Percentiles rank a stretch among this genome's conserved stretches.
Evolutionary conservation across 1,284 basidiomycete species (phyloP).

Genomic region (Quambalaria eucalypti): DNA sequence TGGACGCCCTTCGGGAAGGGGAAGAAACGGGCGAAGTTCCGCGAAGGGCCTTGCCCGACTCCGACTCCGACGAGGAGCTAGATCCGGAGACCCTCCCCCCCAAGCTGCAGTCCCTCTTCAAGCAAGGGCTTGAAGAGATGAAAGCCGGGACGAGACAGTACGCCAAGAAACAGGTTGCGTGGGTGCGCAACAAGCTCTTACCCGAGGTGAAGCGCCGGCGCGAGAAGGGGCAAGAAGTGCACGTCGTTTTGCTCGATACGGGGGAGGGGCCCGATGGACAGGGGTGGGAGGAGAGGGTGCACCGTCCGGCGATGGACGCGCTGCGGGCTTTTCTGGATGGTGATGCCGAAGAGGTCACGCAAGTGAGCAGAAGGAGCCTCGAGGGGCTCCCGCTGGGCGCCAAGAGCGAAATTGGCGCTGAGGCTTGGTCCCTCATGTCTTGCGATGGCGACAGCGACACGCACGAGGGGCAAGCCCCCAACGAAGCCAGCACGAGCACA

Average conservation of each 20-base stretch:
- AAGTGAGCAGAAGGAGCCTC: not conserved
- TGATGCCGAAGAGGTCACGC: not conserved
- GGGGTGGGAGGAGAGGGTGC: not conserved
- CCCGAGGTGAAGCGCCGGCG: constrained; percentile 55
- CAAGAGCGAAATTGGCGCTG: no score
- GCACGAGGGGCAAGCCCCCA: constrained; percentile 11
- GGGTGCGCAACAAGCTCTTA: constrained; percentile 83
- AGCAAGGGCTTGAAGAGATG: constrained; percentile 59
- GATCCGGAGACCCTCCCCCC: constrained; percentile 53
- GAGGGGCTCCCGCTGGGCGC: no score
- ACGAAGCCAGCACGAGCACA: not conserved
- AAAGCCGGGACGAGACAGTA: constrained; percentile 83
- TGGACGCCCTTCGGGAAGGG: constrained; percentile 46
- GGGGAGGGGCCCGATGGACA: not conserved
- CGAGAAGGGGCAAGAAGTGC: not conserved
- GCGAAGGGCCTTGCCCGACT: constrained; percentile 2
- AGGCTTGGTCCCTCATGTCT: no score
- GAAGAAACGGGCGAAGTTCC: constrained; percentile 6
- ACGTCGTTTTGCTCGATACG: not conserved
- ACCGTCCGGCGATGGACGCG: not conserved
- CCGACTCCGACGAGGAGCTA: constrained; percentile 11
- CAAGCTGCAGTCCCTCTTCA: not conserved
- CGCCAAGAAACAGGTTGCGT: constrained; percentile 79
- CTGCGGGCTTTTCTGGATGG: not conserved
- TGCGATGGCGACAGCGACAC: no score